Evolutionary conservation across 1,284 basidiomycete genomes (phyloP), one percentile per base, ranked within the genome.

Genomic region (Sanghuangporus weigelae): DNA sequence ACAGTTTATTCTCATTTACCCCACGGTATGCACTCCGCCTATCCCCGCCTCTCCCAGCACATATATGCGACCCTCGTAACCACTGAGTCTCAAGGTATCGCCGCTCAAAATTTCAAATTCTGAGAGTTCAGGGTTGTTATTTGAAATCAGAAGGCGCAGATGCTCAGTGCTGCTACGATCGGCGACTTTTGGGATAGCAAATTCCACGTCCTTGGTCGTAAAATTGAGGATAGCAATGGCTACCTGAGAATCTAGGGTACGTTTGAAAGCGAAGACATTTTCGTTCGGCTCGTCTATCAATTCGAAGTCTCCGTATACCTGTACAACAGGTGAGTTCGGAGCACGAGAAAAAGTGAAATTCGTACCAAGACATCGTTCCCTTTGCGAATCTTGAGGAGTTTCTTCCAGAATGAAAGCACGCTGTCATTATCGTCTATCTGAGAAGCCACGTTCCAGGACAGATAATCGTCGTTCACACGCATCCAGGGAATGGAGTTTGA

Each of bases 401-500:
- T 68, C 69, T 84, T 83, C 79, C 83, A 92, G 69, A 90, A 92
- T 2, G 75, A 69, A 54, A 78, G 77, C 3, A 89, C 84, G 66
- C 83, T 87, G 12, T 75, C 64, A 0, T 74, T 66, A 59, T 89
- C 81, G 0, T 71, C 66, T 8, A 78, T 59, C 71, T 90, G 84
- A 4, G 72, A 73, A 1, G 73, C 77, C 7, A 80, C 87, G 70
- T 92, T 92, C 81, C 87, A 89, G 2, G 73, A 69, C 16, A 64
- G 67, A 69, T 85, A 88, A 68, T 91, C 87, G 50, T 89, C 86
- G 68, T 90, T 86, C 8, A 89, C 83, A 12, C 86, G 78, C 88
- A 92, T 92, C 90, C 89, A 93, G 0, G 90, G 87, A 12, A 74
- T 79, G 2, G 64, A 68, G 31, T 64, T 68, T 3, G 84, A 84